phyloP scores from a whole-genome alignment of 257 asterid genomes.

The Solanum etuberosum region DNA sequence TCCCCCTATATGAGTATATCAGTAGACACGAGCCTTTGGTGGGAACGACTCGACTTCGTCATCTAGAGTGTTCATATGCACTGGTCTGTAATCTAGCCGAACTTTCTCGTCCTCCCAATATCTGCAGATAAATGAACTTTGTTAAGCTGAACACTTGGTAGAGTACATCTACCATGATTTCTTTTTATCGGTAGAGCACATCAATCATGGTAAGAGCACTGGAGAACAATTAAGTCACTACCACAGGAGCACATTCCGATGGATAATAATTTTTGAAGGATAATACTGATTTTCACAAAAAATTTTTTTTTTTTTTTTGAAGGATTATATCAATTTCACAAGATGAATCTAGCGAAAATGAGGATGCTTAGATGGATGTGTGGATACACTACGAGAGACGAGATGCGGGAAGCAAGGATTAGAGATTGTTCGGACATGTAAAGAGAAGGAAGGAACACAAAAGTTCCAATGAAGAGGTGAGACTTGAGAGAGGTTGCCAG shows the following conservation, averaged over 20 bases:
- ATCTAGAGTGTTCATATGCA: conserved; percentile 80
- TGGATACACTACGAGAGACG: neutral
- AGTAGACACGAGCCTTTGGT: conserved; percentile 85
- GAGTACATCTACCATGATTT: neutral
- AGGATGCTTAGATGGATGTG: neutral
- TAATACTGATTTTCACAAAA: neutral
- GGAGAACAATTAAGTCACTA: neutral
- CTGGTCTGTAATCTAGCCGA: conserved; percentile 69
- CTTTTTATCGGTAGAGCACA: neutral
- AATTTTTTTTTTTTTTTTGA: no score
- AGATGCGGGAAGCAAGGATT: neutral
- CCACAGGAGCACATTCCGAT: neutral
- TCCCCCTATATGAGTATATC: conserved; percentile 9
- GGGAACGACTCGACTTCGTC: conserved; percentile 80
- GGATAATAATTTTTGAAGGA: neutral
- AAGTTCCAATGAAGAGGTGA: neutral
- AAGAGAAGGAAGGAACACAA: neutral
- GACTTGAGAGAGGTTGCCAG: neutral
- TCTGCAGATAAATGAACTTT: conserved; percentile 29
- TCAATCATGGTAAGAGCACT: neutral
- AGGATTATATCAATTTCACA: neutral
- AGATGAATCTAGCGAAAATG: neutral
- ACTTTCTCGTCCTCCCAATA: conserved; percentile 78
- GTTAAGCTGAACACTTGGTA: neutral
- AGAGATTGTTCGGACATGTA: neutral